phyloP scores from a whole-genome alignment of 352 stramenopile genomes.

The Globisporangium ultimum region DNA sequence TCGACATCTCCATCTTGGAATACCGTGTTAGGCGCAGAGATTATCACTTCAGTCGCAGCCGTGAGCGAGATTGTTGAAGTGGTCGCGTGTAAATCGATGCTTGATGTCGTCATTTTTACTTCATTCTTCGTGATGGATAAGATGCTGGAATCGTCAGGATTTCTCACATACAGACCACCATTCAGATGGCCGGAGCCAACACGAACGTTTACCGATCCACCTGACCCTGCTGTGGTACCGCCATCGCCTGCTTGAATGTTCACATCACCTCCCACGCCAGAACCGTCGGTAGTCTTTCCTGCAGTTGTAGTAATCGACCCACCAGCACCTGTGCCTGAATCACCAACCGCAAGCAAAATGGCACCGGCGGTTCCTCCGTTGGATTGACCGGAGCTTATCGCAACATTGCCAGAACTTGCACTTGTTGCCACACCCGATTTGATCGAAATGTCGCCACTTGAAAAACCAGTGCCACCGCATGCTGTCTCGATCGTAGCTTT shows the following conservation, averaged over 20 bases:
- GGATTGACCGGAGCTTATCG: constrained; percentile 24
- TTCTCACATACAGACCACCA: constrained; percentile 33
- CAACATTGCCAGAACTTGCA: constrained; percentile 34
- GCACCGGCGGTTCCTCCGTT: constrained; percentile 30
- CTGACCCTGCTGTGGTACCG: constrained; percentile 20
- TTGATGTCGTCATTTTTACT: constrained; percentile 24
- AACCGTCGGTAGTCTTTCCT: constrained; percentile 30
- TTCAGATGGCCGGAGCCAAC: constrained; percentile 14
- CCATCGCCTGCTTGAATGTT: constrained; percentile 36
- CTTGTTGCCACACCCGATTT: constrained; percentile 26
- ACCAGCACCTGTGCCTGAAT: constrained; percentile 25
- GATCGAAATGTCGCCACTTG: constrained; percentile 37
- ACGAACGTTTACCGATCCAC: constrained; percentile 38
- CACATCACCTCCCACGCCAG: constrained; percentile 33
- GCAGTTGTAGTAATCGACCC: constrained; percentile 37
- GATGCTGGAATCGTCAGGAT: constrained; percentile 17
- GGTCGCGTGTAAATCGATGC: constrained; percentile 32
- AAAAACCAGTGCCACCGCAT: constrained; percentile 18
- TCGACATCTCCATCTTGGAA: constrained; percentile 39
- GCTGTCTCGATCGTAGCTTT: constrained; percentile 23
- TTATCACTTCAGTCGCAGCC: constrained; percentile 32
- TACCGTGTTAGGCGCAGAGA: constrained; percentile 38
- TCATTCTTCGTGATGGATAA: constrained; percentile 38
- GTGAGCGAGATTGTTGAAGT: constrained; percentile 38
- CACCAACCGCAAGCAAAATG: constrained; percentile 35